Conservation (phyloP, 805 yeast species). For the Ogataea minuta region DNA sequence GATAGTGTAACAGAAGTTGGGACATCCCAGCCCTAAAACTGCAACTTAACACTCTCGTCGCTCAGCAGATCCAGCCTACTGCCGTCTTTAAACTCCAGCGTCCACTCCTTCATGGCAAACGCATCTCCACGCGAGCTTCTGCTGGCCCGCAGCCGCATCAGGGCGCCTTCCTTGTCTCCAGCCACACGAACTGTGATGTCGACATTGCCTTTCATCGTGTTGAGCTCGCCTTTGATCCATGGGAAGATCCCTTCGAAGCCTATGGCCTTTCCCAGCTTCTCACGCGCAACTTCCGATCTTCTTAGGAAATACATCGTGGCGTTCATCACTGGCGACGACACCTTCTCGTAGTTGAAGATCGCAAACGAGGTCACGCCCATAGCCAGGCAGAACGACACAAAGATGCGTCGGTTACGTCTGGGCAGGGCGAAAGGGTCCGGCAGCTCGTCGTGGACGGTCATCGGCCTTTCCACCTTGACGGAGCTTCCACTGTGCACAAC, state of each 20-base stretch:
- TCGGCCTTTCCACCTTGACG: conserved; percentile 35
- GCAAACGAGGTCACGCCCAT: conserved; percentile 57
- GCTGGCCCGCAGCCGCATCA: conserved; percentile 66
- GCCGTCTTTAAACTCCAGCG: conserved; percentile 47
- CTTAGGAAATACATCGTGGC: conserved; percentile 85
- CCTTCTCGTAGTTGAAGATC: conserved; percentile 90
- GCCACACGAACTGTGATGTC: conserved; percentile 68
- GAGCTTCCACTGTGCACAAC: conserved; percentile 24
- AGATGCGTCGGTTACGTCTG: conserved; percentile 50
- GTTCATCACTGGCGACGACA: conserved; percentile 82
- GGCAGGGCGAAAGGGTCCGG: conserved; percentile 73
- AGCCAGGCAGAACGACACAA: conserved; percentile 50
- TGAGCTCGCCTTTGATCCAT: conserved; percentile 84
- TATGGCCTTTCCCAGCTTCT: conserved; percentile 70
- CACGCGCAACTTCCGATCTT: conserved; percentile 63
- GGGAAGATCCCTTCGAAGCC: conserved; percentile 75
- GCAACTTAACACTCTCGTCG: conserved; percentile 41
- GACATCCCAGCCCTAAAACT: conserved; percentile 19
- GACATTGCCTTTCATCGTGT: conserved; percentile 78
- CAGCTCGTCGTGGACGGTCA: conserved; percentile 72
- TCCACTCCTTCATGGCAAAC: conserved; percentile 64
- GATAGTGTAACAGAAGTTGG: background rate
- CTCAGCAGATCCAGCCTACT: conserved; percentile 43
- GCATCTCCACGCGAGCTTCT: conserved; percentile 57
- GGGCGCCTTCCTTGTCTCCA: conserved; percentile 59